phyloP scores from a whole-genome alignment of 441 rosid species.

The Mallotus japonicus region DNA sequence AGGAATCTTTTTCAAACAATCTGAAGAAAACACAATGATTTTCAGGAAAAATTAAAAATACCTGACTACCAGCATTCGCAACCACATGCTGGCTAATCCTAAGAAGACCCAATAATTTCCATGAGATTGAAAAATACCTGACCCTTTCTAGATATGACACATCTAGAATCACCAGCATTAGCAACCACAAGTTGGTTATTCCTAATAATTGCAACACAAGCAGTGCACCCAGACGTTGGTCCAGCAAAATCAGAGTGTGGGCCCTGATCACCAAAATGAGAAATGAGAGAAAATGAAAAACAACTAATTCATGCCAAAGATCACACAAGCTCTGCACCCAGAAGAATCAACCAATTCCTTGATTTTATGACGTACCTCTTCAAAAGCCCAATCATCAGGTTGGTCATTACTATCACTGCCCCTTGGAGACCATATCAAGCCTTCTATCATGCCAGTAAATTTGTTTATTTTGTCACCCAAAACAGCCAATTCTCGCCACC shows the following conservation, averaged over 20 bases:
- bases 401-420: constrained; percentile 44
- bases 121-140: constrained; percentile 52
- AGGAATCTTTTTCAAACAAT: background rate
- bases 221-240: constrained; percentile 83
- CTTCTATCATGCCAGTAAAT: constrained; percentile 89
- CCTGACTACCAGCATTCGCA: too few relatives aligned
- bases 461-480: constrained; percentile 85
- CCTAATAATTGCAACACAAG: constrained; percentile 82
- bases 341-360: background rate
- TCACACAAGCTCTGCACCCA: background rate
- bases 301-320: constrained; percentile 1
- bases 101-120: background rate
- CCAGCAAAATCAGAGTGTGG: constrained; percentile 90
- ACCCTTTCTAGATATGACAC: constrained; percentile 87
- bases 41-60: too few relatives aligned
- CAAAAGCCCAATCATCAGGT: constrained; percentile 68
- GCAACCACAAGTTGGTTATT: constrained; percentile 71
- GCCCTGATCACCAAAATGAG: constrained; percentile 46
- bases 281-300: background rate
- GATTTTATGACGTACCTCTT: constrained; percentile 54
- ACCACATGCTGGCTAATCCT: too few relatives aligned
- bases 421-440: constrained; percentile 90
- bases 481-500: constrained; percentile 89
- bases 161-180: constrained; percentile 97
- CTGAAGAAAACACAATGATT: background rate